Evolutionary conservation across 257 asterid species (phyloP), one percentile per base, ranked within the genome.

Genomic region (Lycium ferocissimum): DNA sequence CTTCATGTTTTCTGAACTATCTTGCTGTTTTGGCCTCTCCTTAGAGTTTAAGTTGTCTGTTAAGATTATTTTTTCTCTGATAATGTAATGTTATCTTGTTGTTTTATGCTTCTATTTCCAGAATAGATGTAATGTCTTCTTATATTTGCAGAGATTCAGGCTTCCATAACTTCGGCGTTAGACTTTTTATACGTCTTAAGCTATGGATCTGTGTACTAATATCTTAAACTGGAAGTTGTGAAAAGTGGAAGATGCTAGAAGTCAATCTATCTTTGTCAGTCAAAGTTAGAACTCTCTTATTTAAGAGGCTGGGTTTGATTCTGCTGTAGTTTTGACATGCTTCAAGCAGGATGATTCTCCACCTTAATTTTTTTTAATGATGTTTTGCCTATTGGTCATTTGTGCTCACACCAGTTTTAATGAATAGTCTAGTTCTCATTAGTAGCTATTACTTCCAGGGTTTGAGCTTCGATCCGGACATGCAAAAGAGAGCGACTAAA

Each of bases 391-490:
- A 54, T 70, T 70, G 65, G 61, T 76, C 45, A 6, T 76, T 76
- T 76, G 65, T 76, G 47, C 40, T 75, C 81, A 75, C 13, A 2
- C 82, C 49, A 78, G 49, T 53, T 53, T 13, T 56, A 76, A 70
- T 13, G 82, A 38, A 35, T 67, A 33, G 58, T 9, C 65, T 53
- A 65, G 62, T 85, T 86, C 58, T 86, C 84, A 79, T 78, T 82
- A 67, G 1, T 83, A 65, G 78, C 63, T 65, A 70, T 83, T 53
- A 53, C 82, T 78, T 80, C 81, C 93, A 96, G 99, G 99, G 99
- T 88, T 97, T 96, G 86, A 96, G 99, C 85, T 96, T 96, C 92
- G 12, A 96, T 63, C 84, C 97, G 15, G 99, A 96, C 83, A 96
- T 96, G 98, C 99, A 96, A 88, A 91, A 89, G 85, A 92, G 73